Base-by-base conservation (phyloP, 345 rosid species). In the Eucalyptus tenuipes region DNA sequence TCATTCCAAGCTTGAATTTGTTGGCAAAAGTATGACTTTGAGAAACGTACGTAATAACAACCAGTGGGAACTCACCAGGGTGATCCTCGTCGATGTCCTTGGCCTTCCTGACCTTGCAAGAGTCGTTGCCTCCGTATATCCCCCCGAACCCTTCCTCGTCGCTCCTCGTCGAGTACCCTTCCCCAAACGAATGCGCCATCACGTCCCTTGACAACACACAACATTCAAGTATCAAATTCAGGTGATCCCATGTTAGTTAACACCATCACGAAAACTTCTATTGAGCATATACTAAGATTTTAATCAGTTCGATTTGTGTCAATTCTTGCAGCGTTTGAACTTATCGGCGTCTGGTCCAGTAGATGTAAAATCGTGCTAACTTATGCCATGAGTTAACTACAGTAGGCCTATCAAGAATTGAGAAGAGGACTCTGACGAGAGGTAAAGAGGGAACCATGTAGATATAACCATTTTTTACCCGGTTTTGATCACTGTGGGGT, bases 121-220 rank as follows among this genome's bases (percentile, higher is more conserved):
- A 85, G 25, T 94, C 93, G 49, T 95, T 95, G 57, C 95, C 93
- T 45, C 97, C 95, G 87, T 93, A 93, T 66, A 82, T 92, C 71
- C 98, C 98, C 42, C 99, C 98, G 82, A 94, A 96, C 20, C 98
- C 99, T 93, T 97, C 99, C 87, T 97, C 97, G 49, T 97, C 96
- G 13, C 93, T 88, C 92, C 98, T 95, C 22, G 97, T 94, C 1
- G 97, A 85, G 88, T 97, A 97, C 53, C 94, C 97, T 87, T 95
- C 99, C 59, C 99, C 99, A 88, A 79, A 96, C 27, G 98, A 95
- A 88, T 94, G 94, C 29, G 95, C 93, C 96, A 95, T 96, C 88
- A 89, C 92, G 89, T 95, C 95, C 91, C 98, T 95, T 57, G 44
- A 49, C 18, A 1, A 17, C 40, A 4, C 86, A 29, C 61, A 2